A percentile compares a stretch with the other conserved stretches of the same genome.
Conservation (phyloP, 257 asterid species). For the Petrea volubilis region DNA sequence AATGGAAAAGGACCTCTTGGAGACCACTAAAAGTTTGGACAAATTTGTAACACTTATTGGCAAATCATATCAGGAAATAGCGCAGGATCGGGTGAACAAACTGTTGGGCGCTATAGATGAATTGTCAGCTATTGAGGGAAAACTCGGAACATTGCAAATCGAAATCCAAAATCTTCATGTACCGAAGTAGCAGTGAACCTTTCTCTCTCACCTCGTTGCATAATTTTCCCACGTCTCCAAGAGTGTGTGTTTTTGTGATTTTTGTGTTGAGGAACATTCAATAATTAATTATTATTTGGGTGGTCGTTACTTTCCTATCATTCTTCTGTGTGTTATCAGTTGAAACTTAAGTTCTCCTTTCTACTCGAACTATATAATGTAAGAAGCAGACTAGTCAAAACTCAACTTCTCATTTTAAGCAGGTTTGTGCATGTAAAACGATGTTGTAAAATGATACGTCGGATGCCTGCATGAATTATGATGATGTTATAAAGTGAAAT, state of each 20-base stretch:
- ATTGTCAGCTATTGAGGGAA: slow-evolving; percentile 48
- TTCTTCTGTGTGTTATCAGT: background rate
- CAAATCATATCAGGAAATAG: slow-evolving; percentile 64
- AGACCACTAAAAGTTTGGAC: slow-evolving; percentile 49
- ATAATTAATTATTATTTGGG: background rate
- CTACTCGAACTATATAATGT: background rate
- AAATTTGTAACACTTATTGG: slow-evolving; percentile 53
- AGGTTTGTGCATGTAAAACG: background rate
- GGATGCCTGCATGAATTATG: too few relatives aligned
- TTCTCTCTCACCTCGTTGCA: background rate
- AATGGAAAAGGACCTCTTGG: slow-evolving; percentile 77
- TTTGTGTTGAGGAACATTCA: slow-evolving; percentile 11
- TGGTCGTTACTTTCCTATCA: background rate
- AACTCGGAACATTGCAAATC: slow-evolving; percentile 54
- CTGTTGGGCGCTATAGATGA: slow-evolving; percentile 54
- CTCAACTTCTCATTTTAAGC: too few relatives aligned
- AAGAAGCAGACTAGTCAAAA: too few relatives aligned
- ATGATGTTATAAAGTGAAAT: background rate
- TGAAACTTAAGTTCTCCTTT: background rate
- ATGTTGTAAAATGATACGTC: background rate
- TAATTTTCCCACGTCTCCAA: background rate
- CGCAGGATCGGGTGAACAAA: slow-evolving; percentile 55
- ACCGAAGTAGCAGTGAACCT: slow-evolving; percentile 35
- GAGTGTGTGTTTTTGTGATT: background rate
- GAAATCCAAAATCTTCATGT: slow-evolving; percentile 82